Evolutionary conservation across 768 basidiomycete genomes (phyloP).

Genomic region (Amanita molliuscula): DNA sequence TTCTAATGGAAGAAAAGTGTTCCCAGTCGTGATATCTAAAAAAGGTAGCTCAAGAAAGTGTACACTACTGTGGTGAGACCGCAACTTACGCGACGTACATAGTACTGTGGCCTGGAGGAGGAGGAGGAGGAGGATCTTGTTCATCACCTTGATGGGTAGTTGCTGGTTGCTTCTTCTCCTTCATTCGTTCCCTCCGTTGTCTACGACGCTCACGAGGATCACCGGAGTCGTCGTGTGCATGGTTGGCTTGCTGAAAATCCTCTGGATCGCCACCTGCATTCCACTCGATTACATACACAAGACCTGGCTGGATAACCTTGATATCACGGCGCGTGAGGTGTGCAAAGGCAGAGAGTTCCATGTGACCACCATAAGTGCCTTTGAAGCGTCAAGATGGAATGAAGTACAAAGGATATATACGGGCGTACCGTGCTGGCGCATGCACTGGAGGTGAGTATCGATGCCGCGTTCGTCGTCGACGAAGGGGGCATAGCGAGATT

Average conservation of each 20-base stretch:
- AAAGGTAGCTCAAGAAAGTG: conserved; percentile 6
- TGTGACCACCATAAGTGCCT: conserved; percentile 89
- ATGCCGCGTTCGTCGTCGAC: conserved; percentile 78
- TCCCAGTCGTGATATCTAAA: conserved; percentile 87
- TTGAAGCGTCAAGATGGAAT: conserved; percentile 2
- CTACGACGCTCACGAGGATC: conserved; percentile 5
- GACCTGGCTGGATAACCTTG: conserved; percentile 87
- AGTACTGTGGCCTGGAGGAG: conserved; percentile 17
- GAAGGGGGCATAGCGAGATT: conserved; percentile 73
- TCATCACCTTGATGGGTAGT: conserved; percentile 7
- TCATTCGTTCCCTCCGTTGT: conserved; percentile 6
- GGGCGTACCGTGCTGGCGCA: conserved; percentile 65
- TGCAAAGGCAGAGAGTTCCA: conserved; percentile 89
- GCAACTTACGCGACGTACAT: conserved; percentile 81
- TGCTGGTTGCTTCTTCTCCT: background rate
- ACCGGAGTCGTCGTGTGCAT: conserved; percentile 7
- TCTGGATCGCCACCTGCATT: conserved; percentile 40
- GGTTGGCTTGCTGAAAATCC: conserved; percentile 1
- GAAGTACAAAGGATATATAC: conserved; percentile 1
- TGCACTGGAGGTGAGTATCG: conserved; percentile 60
- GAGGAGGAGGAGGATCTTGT: conserved; percentile 5
- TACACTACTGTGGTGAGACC: conserved; percentile 4
- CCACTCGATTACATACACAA: conserved; percentile 89
- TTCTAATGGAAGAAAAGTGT: conserved; percentile 90
- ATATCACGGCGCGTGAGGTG: conserved; percentile 70